Base-by-base conservation (phyloP, 768 basidiomycete genomes). In the Termitomyces sp. region DNA sequence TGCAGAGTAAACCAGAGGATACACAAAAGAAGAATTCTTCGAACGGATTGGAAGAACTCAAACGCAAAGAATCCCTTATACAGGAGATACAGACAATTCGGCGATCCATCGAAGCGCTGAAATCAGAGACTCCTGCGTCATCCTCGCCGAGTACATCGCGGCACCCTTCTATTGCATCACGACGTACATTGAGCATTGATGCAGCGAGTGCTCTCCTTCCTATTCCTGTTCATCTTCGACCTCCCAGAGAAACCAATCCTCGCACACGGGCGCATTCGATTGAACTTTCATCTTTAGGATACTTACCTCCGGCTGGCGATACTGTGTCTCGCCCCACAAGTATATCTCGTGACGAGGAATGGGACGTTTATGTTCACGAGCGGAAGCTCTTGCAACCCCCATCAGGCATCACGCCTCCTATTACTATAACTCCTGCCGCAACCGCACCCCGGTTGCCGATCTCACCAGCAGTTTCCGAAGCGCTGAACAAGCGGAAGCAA, bases 291-390 rank as follows among this genome's bases (percentile, higher is more conserved):
- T 72, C 75, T 50, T 67, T 82, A 43, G 68, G 78, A 43, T 73
- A 78, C 59, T 68, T 75, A 33, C 69, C 75, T 52, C 65, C 74
- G 24, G 63, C 80, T 16, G 81, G 81, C 14, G 79, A 81, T 54
- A 75, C 84, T 1, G 84, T 88, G 54, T 78, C 79, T 56, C 79
- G 89, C 40, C 88, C 90, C 16, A 86, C 83, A 0, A 90, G 88
- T 63, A 86, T 78, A 6, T 88, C 89, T 42, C 81, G 80, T 50
- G 84, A 89, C 44, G 78, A 82, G n/a, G 86, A 90, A 62, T 97
- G 94, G 94, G 89, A 95, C 61, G 72, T 80, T 45, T 96, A 97
- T 69, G 80, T 94, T 50, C 85, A 84, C 46, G 91, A 95, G 51
- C 83, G 94, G 56, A 92, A 88, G 67, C 77, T 97, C 16, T 72